Conservation (phyloP, 2,329 filamentous ascomycete genomes). For the Beauveria australis region DNA sequence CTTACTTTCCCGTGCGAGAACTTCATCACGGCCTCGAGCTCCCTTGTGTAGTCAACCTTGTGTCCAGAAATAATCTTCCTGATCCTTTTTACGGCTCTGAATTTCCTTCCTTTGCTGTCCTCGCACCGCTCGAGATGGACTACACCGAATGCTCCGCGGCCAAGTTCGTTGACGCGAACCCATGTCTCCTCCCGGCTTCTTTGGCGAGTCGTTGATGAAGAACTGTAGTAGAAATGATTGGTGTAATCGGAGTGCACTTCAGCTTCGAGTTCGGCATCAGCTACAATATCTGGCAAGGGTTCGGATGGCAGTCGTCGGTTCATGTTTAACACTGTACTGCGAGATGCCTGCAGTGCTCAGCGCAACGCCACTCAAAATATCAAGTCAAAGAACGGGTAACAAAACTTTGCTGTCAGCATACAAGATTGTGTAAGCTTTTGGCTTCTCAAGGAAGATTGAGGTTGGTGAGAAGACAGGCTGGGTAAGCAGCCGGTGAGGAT, state of each 20-base stretch:
- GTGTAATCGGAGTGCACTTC: conserved; percentile 1
- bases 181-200: conserved; percentile 3
- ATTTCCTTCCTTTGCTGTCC: neutral
- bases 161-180: conserved; percentile 1
- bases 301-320: neutral
- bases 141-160: conserved; percentile 8
- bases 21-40: conserved; percentile 11
- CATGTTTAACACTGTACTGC: neutral
- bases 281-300: conserved; percentile 15
- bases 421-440: neutral
- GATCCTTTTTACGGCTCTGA: neutral
- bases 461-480: too few relatives aligned
- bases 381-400: too few relatives aligned
- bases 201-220: neutral
- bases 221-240: conserved; percentile 5
- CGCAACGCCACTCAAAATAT: neutral
- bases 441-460: too few relatives aligned
- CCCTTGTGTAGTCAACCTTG: neutral
- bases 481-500: too few relatives aligned
- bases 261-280: conserved; percentile 11
- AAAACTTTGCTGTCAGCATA: too few relatives aligned
- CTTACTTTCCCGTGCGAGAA: conserved; percentile 11
- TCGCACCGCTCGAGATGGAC: conserved; percentile 7
- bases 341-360: neutral
- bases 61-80: neutral